These are phyloP conservation scores for Fusarium miscanthi DNA, from an alignment of 2,329 filamentous ascomycete species.

Conservation along the genomic window DNA sequence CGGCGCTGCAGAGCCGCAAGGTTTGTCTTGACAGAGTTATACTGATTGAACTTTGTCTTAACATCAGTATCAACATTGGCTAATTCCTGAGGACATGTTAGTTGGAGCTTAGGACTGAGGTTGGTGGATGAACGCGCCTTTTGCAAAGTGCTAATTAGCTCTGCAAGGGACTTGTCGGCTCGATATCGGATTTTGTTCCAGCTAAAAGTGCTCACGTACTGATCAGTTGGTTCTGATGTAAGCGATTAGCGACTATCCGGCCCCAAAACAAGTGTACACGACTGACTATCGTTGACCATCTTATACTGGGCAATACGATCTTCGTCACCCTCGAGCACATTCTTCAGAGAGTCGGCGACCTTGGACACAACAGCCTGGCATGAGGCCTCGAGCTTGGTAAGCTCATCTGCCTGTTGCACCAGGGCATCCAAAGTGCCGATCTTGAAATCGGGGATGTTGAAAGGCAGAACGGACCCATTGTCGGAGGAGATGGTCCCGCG, in stretches of 20 bases:
- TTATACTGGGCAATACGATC: conserved; percentile 87
- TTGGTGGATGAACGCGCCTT: conserved; percentile 68
- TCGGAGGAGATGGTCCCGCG: conserved; percentile 78
- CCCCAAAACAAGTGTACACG: neutral
- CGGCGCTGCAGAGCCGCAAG: conserved; percentile 84
- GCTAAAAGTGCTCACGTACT: conserved; percentile 87
- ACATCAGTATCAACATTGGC: conserved; percentile 95
- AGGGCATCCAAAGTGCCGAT: conserved; percentile 95
- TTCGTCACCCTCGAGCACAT: conserved; percentile 85
- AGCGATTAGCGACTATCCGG: conserved; percentile 41
- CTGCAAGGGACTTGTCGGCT: conserved; percentile 87
- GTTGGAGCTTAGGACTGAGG: neutral
- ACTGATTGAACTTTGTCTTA: conserved; percentile 93
- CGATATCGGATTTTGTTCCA: conserved; percentile 99
- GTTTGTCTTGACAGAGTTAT: conserved; percentile 89
- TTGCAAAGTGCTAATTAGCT: conserved; percentile 87
- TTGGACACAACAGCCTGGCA: conserved; percentile 88
- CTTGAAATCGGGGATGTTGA: conserved; percentile 93
- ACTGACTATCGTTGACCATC: conserved; percentile 91
- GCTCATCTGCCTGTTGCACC: conserved; percentile 95
- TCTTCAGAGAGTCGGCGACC: conserved; percentile 85
- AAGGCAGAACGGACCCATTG: conserved; percentile 79
- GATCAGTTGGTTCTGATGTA: conserved; percentile 86
- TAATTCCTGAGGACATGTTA: conserved; percentile 72
- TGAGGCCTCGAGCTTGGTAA: conserved; percentile 84